phyloP scores from a whole-genome alignment of 2,329 filamentous ascomycete species.

The Colletotrichum sp. region DNA sequence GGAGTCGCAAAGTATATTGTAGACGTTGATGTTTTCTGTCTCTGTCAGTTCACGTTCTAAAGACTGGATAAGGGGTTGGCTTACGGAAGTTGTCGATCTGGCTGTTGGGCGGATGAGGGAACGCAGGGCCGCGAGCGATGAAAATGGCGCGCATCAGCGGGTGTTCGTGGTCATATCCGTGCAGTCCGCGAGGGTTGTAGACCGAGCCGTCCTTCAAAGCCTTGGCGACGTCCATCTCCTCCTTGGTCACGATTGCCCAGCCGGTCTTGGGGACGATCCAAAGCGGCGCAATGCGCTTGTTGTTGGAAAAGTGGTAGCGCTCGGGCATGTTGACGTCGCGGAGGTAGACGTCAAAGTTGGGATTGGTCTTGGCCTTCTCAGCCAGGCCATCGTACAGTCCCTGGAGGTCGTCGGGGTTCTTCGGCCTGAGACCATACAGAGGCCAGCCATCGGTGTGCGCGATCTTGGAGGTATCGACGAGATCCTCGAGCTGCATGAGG shows the following conservation, averaged over 20 bases:
- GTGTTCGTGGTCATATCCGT: conserved; percentile 95
- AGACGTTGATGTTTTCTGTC: conserved; percentile 90
- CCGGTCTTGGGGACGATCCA: conserved; percentile 94
- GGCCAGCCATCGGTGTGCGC: conserved; percentile 95
- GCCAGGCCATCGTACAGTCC: conserved; percentile 68
- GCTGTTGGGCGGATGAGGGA: conserved; percentile 84
- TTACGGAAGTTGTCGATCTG: conserved; percentile 82
- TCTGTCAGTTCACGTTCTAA: conserved; percentile 27
- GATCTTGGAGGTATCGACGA: conserved; percentile 79
- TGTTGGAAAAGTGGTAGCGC: conserved; percentile 88
- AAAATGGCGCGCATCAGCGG: conserved; percentile 97
- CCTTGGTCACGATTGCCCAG: conserved; percentile 85
- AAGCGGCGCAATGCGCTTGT: conserved; percentile 87
- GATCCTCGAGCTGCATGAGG: conserved; percentile 87
- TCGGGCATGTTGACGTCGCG: conserved; percentile 88
- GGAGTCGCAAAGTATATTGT: conserved; percentile 93
- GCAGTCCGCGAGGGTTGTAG: conserved; percentile 84
- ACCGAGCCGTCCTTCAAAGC: conserved; percentile 66
- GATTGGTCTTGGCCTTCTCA: conserved; percentile 62
- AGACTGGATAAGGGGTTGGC: conserved; percentile 37
- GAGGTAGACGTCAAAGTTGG: conserved; percentile 86
- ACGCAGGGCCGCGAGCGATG: conserved; percentile 88
- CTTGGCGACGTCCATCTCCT: conserved; percentile 77
- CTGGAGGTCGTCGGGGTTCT: conserved; percentile 69
- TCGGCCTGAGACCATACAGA: conserved; percentile 84